These are phyloP conservation scores for Boletus vinaceobasis DNA, from an alignment of 768 basidiomycete species.

Conservation along the genomic window DNA sequence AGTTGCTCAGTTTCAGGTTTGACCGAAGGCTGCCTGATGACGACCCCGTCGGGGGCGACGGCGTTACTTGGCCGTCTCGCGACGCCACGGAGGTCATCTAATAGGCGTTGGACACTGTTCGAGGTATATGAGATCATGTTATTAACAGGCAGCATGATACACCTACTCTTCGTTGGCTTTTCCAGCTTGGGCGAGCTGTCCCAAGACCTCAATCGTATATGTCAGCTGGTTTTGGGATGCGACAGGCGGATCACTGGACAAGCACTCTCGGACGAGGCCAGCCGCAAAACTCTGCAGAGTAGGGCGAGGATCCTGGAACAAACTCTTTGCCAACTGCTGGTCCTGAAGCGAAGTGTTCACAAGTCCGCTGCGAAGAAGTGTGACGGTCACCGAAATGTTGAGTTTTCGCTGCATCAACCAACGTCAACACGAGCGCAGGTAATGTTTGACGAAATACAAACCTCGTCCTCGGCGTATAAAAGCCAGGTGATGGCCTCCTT, in stretches of 20 bases:
- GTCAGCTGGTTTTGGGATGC: conserved; percentile 78
- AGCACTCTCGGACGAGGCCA: conserved; percentile 80
- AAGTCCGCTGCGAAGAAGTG: conserved; percentile 80
- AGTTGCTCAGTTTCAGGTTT: conserved; percentile 74
- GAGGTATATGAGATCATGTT: neutral
- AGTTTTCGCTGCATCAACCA: conserved; percentile 73
- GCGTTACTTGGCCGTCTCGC: conserved; percentile 46
- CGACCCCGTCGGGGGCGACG: conserved; percentile 34
- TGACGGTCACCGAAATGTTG: conserved; percentile 91
- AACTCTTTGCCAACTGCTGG: conserved; percentile 82
- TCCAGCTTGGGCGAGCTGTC: conserved; percentile 64
- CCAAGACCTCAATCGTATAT: conserved; percentile 77
- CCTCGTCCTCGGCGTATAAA: conserved; percentile 94
- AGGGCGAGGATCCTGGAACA: conserved; percentile 75
- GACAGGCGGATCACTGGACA: conserved; percentile 76
- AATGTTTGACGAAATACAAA: conserved; percentile 34
- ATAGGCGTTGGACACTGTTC: conserved; percentile 59
- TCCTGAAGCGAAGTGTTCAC: conserved; percentile 78
- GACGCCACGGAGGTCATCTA: conserved; percentile 79
- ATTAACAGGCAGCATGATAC: neutral
- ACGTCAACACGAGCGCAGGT: conserved; percentile 3
- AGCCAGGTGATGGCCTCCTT: conserved; percentile 98
- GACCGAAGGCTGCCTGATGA: conserved; percentile 45
- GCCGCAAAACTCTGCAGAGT: conserved; percentile 78
- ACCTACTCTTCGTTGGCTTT: conserved; percentile 86